Conservation (phyloP, 2,329 filamentous ascomycete genomes). For the Dichotomopilus funicola region DNA sequence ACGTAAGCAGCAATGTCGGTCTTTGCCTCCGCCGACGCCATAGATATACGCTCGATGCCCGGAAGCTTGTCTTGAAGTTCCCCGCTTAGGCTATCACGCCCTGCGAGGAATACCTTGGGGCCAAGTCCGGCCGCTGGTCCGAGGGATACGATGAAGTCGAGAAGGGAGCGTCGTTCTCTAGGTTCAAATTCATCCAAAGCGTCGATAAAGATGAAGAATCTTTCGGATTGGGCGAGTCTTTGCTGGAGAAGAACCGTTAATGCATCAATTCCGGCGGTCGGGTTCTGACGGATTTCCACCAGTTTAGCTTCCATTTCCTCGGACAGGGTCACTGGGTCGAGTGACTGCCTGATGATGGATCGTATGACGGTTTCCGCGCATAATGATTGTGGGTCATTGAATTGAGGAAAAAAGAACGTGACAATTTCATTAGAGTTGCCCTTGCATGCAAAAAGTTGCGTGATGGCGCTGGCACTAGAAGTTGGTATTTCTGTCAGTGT, state of each 20-base stretch:
- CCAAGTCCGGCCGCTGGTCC: background rate
- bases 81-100: background rate
- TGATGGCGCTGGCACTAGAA: background rate
- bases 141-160: background rate
- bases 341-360: conserved; percentile 1
- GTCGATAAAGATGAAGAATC: background rate
- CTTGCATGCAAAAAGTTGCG: background rate
- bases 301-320: background rate
- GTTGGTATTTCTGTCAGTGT: background rate
- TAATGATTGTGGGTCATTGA: background rate
- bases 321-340: background rate
- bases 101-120: conserved; percentile 1
- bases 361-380: background rate
- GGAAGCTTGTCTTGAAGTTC: background rate
- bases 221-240: background rate
- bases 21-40: background rate
- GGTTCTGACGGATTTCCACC: background rate
- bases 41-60: background rate
- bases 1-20: background rate
- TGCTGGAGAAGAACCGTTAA: background rate
- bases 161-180: background rate
- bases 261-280: background rate
- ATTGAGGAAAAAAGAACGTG: conserved; percentile 1
- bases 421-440: background rate
- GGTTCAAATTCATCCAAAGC: conserved; percentile 1